A percentile compares a stretch with the other conserved stretches of the same genome.
phyloP scores from a whole-genome alignment of 345 rosid species.

The Lenwebbia sp. region DNA sequence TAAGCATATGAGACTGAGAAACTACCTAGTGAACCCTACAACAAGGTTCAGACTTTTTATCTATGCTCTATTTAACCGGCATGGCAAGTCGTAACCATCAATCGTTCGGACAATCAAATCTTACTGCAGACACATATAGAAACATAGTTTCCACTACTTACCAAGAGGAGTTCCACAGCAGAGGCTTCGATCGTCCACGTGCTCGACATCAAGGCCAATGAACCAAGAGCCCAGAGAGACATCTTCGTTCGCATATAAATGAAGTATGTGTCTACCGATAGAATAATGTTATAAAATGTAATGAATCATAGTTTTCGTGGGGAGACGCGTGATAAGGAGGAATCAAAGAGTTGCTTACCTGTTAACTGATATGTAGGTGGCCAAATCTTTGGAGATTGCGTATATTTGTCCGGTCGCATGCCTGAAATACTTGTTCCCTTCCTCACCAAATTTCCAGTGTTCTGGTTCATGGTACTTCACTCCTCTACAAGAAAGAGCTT shows the following conservation, averaged over 20 bases:
- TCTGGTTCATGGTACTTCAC: slow-evolving; percentile 90
- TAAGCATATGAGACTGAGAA: not conserved
- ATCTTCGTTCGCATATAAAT: slow-evolving; percentile 88
- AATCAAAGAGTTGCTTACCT: slow-evolving; percentile 22
- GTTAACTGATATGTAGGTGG: slow-evolving; percentile 78
- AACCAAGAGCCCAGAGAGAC: slow-evolving; percentile 96
- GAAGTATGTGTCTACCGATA: slow-evolving; percentile 58
- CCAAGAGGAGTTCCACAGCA: slow-evolving; percentile 95
- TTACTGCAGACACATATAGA: not conserved
- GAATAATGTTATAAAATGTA: not conserved
- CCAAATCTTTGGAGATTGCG: slow-evolving; percentile 87
- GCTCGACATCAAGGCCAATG: slow-evolving; percentile 92
- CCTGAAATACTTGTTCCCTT: slow-evolving; percentile 85
- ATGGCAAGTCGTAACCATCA: not conserved
- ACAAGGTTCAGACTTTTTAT: not conserved
- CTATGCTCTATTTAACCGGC: not conserved
- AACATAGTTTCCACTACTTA: slow-evolving; percentile 7
- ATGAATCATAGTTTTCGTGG: not conserved
- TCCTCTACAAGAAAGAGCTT: slow-evolving; percentile 39
- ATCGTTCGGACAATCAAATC: not conserved
- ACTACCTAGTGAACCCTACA: not conserved
- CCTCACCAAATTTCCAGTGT: slow-evolving; percentile 97
- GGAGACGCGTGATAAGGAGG: not conserved
- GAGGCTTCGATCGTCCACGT: slow-evolving; percentile 85
- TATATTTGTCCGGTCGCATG: slow-evolving; percentile 96